These are phyloP conservation scores for Heritiera littoralis DNA, from an alignment of 345 rosid genomes.

Conservation along the genomic window DNA sequence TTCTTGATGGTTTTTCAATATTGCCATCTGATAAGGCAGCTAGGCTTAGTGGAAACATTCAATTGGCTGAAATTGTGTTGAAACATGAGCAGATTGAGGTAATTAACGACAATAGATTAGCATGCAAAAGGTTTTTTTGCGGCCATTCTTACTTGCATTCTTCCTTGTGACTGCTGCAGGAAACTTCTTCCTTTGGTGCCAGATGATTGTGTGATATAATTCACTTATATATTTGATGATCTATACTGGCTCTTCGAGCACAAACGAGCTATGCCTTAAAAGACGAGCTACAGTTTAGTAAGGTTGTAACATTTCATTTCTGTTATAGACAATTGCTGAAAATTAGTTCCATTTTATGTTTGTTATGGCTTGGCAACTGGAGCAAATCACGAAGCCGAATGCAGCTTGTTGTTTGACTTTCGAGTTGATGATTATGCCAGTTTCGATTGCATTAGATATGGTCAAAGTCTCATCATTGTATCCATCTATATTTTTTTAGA, in stretches of 20 bases:
- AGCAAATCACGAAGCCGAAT: no score
- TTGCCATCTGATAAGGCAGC: constrained; percentile 73
- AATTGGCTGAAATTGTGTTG: constrained; percentile 67
- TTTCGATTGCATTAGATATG: no score
- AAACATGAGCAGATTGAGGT: constrained; percentile 30
- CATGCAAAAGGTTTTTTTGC: constrained; percentile 1
- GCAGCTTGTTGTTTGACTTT: no score
- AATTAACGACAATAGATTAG: constrained; percentile 15
- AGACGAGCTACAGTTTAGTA: neutral
- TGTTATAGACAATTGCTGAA: neutral
- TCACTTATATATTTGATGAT: neutral
- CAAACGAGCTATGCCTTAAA: neutral
- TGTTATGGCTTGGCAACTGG: no score
- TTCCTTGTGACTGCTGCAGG: constrained; percentile 22
- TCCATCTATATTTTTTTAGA: no score
- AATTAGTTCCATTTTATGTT: neutral
- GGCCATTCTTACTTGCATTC: constrained; percentile 10
- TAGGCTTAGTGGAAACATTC: constrained; percentile 66
- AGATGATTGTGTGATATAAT: constrained; percentile 4
- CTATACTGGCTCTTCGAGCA: neutral
- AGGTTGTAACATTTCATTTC: neutral
- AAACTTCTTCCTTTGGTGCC: constrained; percentile 17
- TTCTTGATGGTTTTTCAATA: constrained; percentile 77
- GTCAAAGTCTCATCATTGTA: no score
- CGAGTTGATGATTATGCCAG: no score